These are phyloP conservation scores for Neoboletus brunneissimus DNA, from an alignment of 768 basidiomycete genomes.

Conservation along the genomic window DNA sequence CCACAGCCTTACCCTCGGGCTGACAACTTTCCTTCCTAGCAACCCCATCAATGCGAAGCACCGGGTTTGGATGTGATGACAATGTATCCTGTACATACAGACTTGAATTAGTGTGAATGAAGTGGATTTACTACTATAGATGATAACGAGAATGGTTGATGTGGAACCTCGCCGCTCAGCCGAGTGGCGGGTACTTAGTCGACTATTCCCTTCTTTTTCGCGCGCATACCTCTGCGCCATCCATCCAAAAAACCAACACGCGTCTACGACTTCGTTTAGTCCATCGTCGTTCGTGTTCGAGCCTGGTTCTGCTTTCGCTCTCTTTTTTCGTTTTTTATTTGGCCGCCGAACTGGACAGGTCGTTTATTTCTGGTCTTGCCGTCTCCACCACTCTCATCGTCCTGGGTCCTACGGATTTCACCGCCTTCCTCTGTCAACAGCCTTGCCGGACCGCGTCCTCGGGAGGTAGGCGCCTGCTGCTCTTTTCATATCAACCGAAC, in stretches of 20 bases:
- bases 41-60: neutral
- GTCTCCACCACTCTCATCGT: slow-evolving; percentile 4
- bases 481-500: neutral
- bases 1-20: neutral
- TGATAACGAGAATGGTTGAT: neutral
- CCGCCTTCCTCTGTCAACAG: slow-evolving; percentile 2
- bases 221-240: slow-evolving; percentile 4
- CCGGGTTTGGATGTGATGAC: neutral
- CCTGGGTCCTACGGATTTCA: neutral
- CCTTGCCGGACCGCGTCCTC: slow-evolving; percentile 11
- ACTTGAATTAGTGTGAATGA: neutral
- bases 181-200: slow-evolving; percentile 16
- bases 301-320: neutral
- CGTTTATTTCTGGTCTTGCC: neutral
- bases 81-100: neutral
- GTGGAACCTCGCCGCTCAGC: slow-evolving; percentile 1
- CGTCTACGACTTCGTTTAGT: neutral
- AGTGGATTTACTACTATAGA: neutral
- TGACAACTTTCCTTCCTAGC: slow-evolving; percentile 7
- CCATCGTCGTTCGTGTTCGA: neutral
- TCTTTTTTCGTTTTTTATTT: slow-evolving; percentile 2
- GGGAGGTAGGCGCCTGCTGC: neutral
- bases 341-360: neutral
- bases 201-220: slow-evolving; percentile 7
- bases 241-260: slow-evolving; percentile 9